phyloP scores from a whole-genome alignment of 2,329 filamentous ascomycete genomes.

The Cladosporium sp. region DNA sequence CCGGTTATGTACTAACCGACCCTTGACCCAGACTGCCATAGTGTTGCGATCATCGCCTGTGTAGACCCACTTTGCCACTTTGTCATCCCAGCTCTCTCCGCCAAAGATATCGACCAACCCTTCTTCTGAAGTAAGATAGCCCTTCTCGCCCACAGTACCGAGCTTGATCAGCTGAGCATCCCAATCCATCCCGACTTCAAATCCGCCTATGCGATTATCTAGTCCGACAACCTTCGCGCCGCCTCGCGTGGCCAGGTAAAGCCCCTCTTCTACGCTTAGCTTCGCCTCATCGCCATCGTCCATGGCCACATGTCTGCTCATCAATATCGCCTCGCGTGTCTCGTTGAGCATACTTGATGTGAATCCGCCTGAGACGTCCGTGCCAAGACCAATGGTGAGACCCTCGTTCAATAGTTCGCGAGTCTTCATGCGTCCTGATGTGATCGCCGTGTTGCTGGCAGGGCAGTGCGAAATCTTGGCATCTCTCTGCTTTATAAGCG shows the following conservation, averaged over 20 bases:
- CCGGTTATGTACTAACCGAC: constrained; percentile 71
- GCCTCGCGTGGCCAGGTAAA: constrained; percentile 86
- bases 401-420: constrained; percentile 72
- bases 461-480: constrained; percentile 83
- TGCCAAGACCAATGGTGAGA: constrained; percentile 81
- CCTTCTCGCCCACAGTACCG: constrained; percentile 42
- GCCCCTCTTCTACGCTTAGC: constrained; percentile 78
- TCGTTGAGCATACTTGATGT: constrained; percentile 78
- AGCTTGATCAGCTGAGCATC: constrained; percentile 84
- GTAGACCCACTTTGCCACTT: constrained; percentile 91
- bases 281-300: constrained; percentile 51
- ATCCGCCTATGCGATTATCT: constrained; percentile 70
- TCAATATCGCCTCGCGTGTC: constrained; percentile 77
- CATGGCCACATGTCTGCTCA: constrained; percentile 72
- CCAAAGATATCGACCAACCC: constrained; percentile 87
- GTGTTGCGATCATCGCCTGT: constrained; percentile 93
- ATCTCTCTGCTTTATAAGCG: constrained; percentile 61
- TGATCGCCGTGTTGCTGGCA: constrained; percentile 79
- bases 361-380: constrained; percentile 88
- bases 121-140: constrained; percentile 42
- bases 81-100: constrained; percentile 85
- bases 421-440: constrained; percentile 76
- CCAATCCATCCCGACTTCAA: constrained; percentile 84
- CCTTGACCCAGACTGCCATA: constrained; percentile 83
- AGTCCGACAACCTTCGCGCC: constrained; percentile 82